phyloP scores from a whole-genome alignment of 179 eudicot genomes.

The Pouteria campechiana region DNA sequence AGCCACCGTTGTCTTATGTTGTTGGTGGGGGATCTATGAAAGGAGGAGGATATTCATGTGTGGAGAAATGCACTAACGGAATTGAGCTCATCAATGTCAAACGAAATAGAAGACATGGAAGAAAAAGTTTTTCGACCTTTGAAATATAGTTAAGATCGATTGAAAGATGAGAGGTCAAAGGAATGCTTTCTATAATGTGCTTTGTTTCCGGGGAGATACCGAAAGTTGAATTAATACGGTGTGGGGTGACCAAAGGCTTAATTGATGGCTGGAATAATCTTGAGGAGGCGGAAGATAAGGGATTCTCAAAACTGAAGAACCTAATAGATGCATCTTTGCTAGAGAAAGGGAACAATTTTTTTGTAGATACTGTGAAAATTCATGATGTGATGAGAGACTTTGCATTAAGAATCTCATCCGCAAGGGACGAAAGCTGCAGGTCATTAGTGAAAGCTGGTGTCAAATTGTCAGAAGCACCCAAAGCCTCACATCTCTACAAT shows the following conservation, averaged over 20 bases:
- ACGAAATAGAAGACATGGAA: not conserved
- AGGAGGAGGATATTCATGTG: not conserved
- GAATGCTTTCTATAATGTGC: slow-evolving; percentile 10
- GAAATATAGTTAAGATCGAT: slow-evolving; percentile 10
- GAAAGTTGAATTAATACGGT: slow-evolving; percentile 8
- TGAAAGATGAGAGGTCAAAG: slow-evolving; percentile 15
- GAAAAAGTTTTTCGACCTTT: slow-evolving; percentile 4
- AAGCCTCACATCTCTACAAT: slow-evolving; percentile 7
- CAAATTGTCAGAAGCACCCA: slow-evolving; percentile 10
- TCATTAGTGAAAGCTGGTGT: slow-evolving; percentile 7
- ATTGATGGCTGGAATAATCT: not conserved
- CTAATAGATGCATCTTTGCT: slow-evolving; percentile 8
- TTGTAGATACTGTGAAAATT: not conserved
- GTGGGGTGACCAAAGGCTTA: slow-evolving; percentile 1
- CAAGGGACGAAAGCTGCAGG: not conserved
- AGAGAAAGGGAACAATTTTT: slow-evolving; percentile 3
- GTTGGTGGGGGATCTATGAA: slow-evolving; percentile 9
- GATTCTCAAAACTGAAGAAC: not conserved
- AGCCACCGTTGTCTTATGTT: slow-evolving; percentile 8
- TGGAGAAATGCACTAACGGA: slow-evolving; percentile 10
- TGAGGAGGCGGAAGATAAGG: not conserved
- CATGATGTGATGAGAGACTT: not conserved
- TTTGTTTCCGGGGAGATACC: slow-evolving; percentile 8
- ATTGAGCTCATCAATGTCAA: not conserved
- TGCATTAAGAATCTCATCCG: not conserved